A percentile compares a stretch with the other conserved stretches of the same genome.
These are phyloP conservation scores for Volutella citrinella DNA, from an alignment of 2,329 filamentous ascomycete genomes.

Conservation along the genomic window DNA sequence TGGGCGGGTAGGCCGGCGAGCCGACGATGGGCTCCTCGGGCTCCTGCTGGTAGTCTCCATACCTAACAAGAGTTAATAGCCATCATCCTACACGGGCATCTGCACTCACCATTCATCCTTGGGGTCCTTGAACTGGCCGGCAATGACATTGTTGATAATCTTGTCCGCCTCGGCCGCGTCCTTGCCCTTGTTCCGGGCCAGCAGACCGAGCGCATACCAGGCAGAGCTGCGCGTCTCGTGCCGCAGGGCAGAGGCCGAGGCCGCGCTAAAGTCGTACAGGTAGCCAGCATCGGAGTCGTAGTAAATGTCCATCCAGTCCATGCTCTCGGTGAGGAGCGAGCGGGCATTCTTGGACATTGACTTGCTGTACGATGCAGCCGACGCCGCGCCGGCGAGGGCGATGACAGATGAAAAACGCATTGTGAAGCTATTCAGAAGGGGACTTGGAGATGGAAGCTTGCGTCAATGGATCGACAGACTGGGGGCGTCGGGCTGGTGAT, in stretches of 20 bases:
- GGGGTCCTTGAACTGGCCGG: constrained; percentile 48
- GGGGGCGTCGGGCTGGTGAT: too few relatives aligned
- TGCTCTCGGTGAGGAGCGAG: constrained; percentile 27
- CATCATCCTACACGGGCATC: accelerated
- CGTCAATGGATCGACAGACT: too few relatives aligned
- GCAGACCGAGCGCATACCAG: constrained; percentile 58
- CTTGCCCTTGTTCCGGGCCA: constrained; percentile 50
- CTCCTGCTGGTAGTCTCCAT: constrained; percentile 47
- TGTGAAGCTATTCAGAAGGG: too few relatives aligned
- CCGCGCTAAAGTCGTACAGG: constrained; percentile 46
- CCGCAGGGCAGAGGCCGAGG: constrained; percentile 43
- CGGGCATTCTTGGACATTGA: constrained; percentile 11
- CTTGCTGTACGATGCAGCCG: constrained; percentile 1
- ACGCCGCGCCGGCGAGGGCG: background rate
- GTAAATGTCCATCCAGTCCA: constrained; percentile 52
- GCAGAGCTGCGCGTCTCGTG: constrained; percentile 56
- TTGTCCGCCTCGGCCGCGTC: constrained; percentile 50
- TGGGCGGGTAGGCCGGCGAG: constrained; percentile 44
- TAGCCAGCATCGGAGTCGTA: constrained; percentile 53
- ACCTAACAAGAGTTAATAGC: constrained; percentile 12
- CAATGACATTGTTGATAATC: constrained; percentile 53
- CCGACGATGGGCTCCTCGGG: constrained; percentile 58
- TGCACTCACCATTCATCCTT: constrained; percentile 50
- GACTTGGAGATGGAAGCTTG: too few relatives aligned
- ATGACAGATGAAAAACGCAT: too few relatives aligned